These are phyloP conservation scores for Solanum virginianum DNA, from an alignment of 257 asterid genomes.

Conservation along the genomic window DNA sequence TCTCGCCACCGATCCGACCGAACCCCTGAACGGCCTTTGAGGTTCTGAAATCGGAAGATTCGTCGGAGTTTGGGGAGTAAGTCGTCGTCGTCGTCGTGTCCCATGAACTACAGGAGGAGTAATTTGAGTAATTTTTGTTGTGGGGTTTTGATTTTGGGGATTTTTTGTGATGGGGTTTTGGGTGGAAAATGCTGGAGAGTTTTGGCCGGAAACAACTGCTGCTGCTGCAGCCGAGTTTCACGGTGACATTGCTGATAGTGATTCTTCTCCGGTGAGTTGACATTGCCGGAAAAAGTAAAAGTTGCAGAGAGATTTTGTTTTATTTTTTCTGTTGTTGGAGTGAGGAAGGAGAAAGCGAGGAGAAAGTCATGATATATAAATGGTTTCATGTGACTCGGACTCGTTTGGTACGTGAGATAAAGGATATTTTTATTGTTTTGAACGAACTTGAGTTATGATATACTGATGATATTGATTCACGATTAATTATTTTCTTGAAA, in stretches of 20 bases:
- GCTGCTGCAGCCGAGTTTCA: conserved; percentile 51
- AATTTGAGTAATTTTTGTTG: conserved; percentile 10
- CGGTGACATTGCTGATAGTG: conserved; percentile 28
- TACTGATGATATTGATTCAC: no score
- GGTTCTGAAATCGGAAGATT: neutral
- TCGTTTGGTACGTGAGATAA: neutral
- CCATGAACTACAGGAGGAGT: conserved; percentile 42
- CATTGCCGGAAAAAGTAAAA: conserved; percentile 11
- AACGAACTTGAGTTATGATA: no score
- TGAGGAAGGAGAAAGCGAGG: neutral
- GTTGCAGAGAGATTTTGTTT: neutral
- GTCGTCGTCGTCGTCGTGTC: conserved; percentile 43
- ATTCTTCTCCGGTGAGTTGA: conserved; percentile 33
- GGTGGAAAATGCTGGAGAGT: conserved; percentile 49
- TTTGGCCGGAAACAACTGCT: conserved; percentile 44
- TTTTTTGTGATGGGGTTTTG: conserved; percentile 15
- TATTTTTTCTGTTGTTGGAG: no score
- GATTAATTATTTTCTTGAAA: no score
- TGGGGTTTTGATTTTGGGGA: neutral
- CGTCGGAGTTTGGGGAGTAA: conserved; percentile 22
- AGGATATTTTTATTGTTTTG: no score
- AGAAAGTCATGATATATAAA: neutral
- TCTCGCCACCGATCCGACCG: conserved; percentile 53
- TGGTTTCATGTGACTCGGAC: neutral
- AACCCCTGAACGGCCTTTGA: conserved; percentile 55